phyloP scores from a whole-genome alignment of 805 yeast species.

The Wickerhamomyces silvicola region DNA sequence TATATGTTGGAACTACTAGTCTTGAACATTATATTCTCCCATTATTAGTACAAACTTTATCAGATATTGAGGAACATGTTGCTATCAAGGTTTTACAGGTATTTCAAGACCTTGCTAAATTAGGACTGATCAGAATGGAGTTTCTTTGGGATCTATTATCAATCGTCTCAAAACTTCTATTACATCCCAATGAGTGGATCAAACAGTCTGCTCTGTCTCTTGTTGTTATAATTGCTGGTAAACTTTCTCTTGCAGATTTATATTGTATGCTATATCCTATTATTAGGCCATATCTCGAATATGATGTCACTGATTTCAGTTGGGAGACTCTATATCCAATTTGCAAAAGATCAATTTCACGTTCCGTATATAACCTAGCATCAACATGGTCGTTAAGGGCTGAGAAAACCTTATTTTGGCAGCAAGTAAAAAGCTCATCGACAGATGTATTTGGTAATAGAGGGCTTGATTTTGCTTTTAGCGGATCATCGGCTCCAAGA shows the following conservation, averaged over 20 bases:
- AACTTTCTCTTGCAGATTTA: constrained; percentile 67
- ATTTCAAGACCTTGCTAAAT: constrained; percentile 46
- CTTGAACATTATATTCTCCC: constrained; percentile 88
- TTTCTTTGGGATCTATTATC: constrained; percentile 50
- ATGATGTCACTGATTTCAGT: constrained; percentile 64
- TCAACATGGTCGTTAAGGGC: constrained; percentile 68
- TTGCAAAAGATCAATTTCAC: constrained; percentile 59
- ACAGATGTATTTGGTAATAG: constrained; percentile 41
- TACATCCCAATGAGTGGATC: constrained; percentile 88
- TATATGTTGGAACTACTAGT: constrained; percentile 74
- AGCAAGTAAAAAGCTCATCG: constrained; percentile 33
- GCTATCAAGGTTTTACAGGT: constrained; percentile 61
- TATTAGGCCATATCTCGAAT: constrained; percentile 65
- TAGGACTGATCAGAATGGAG: constrained; percentile 48
- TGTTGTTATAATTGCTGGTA: constrained; percentile 54
- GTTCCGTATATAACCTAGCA: constrained; percentile 56
- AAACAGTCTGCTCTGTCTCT: constrained; percentile 61
- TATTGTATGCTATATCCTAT: constrained; percentile 82
- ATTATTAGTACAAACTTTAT: constrained; percentile 69
- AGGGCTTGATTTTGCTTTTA: constrained; percentile 27
- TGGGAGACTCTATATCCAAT: constrained; percentile 65
- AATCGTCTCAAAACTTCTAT: constrained; percentile 46
- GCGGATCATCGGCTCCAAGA: constrained; percentile 13
- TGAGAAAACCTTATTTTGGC: constrained; percentile 76
- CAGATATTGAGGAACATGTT: constrained; percentile 80